A percentile compares a stretch with the other conserved stretches of the same genome.
phyloP scores from a whole-genome alignment of 495 filamentous ascomycete species.

The Aspergillus mulundensis region DNA sequence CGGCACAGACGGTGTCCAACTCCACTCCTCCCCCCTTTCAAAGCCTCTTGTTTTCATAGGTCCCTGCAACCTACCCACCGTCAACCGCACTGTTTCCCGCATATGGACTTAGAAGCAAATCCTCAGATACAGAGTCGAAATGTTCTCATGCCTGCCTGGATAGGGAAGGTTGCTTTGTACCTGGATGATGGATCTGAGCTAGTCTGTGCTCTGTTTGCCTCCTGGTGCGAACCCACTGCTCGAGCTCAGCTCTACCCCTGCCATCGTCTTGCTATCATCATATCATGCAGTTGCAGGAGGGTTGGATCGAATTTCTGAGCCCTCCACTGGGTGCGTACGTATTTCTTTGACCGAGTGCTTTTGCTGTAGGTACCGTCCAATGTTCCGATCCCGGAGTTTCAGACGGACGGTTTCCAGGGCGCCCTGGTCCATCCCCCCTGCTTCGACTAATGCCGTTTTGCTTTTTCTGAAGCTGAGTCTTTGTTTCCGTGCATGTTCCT shows the following conservation, averaged over 20 bases:
- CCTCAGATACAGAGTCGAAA: background rate
- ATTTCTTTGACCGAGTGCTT: background rate
- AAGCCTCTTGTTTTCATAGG: slow-evolving; percentile 2
- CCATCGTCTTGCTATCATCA: background rate
- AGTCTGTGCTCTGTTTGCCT: slow-evolving; percentile 6
- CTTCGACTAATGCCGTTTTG: slow-evolving; percentile 19
- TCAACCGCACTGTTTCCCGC: slow-evolving; percentile 18
- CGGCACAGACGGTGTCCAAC: slow-evolving; percentile 19
- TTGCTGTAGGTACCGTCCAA: background rate
- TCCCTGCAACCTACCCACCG: background rate
- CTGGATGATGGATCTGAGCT: background rate
- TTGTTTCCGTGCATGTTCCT: slow-evolving; percentile 2
- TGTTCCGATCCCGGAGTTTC: slow-evolving; percentile 32
- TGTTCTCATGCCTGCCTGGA: background rate
- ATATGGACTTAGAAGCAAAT: slow-evolving; percentile 12
- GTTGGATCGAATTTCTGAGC: background rate
- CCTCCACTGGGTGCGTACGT: no score
- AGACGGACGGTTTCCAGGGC: background rate
- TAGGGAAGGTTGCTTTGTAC: background rate
- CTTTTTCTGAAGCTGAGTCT: slow-evolving; percentile 10
- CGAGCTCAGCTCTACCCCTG: slow-evolving; percentile 1
- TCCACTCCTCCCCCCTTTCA: background rate
- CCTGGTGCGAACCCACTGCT: slow-evolving; percentile 8
- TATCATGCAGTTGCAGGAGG: background rate
- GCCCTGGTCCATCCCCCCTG: slow-evolving; percentile 7